Base-by-base conservation (phyloP, 805 yeast species). In the Metschnikowia lachancei region DNA sequence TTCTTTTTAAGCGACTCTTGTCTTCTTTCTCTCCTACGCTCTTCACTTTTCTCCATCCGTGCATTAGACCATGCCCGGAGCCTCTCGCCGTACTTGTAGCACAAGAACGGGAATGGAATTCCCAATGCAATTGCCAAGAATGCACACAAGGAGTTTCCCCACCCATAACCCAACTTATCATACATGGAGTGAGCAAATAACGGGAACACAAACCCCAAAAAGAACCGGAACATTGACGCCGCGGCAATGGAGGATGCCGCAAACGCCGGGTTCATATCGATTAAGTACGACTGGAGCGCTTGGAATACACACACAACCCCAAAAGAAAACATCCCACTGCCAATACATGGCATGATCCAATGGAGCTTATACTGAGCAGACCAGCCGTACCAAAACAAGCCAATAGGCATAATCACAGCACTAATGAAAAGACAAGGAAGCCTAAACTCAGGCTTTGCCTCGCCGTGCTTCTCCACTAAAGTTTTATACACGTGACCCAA, bases 351-450 rank as follows among this genome's bases (percentile, higher is more conserved):
- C 61, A 67, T 62, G 18, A 68, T 64, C 74, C 74, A 69, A 45
- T 61, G 72, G n/a, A 67, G 49, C 47, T 65, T 55, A 32, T 55
- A 56, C 41, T 69, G 58, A 12, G 64, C 72, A 11, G 70, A 64
- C 74, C 75, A 69, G 14, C 75, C 75, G 49, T 64, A 69, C 63
- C 69, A 61, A n/a, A 68, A 55, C 39, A 70, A 57, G 10, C 73
- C 74, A 11, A 62, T 47, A 0, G 75, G 72, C 29, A 67, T 58
- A 12, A 67, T 60, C n/a, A 62, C 31, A 2, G 69, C 65, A 4
- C 66, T 55, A 32, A 58, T 55, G n/a, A 68, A 54, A 12, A 69
- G 57, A 45, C 72, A 66, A 1, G 73, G 73, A 24, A 70, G 55
- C 36, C 72, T 56, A 48, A 51, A 67, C 46, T 70, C 75, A 7